These are phyloP conservation scores for Coccinonectria pachysandricola DNA, from an alignment of 2,329 filamentous ascomycete species.

Conservation along the genomic window DNA sequence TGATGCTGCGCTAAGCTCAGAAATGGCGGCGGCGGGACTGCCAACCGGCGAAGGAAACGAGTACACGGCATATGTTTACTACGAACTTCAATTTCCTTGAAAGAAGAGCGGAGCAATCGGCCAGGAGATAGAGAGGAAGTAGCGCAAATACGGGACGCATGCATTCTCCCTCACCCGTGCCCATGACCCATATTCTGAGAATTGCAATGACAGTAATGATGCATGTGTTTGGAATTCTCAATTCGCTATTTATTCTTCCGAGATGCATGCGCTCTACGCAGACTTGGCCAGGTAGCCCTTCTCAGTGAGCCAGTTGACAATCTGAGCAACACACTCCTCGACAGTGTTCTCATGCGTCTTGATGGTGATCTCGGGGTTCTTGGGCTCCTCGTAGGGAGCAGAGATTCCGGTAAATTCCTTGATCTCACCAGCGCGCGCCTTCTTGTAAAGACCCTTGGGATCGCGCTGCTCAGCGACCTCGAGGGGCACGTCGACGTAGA, in stretches of 20 bases:
- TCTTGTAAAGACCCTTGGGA: slow-evolving; percentile 96
- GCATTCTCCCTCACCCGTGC: slow-evolving; percentile 19
- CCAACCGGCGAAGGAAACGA: slow-evolving; percentile 62
- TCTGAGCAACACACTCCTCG: slow-evolving; percentile 79
- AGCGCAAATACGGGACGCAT: slow-evolving; percentile 16
- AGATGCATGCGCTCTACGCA: no score
- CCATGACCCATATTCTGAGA: slow-evolving; percentile 13
- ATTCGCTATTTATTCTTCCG: no score
- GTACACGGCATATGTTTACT: slow-evolving; percentile 95
- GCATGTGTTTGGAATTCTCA: no score
- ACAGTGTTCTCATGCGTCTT: slow-evolving; percentile 72
- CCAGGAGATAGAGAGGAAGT: slow-evolving; percentile 6
- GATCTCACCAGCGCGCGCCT: slow-evolving; percentile 85
- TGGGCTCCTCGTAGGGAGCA: slow-evolving; percentile 86
- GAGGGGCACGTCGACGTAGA: slow-evolving; percentile 84
- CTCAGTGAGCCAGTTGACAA: slow-evolving; percentile 66
- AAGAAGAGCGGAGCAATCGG: slow-evolving; percentile 4
- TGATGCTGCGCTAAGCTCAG: slow-evolving; percentile 65
- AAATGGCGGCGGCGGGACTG: slow-evolving; percentile 69
- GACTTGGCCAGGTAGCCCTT: slow-evolving; percentile 41
- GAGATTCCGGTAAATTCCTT: slow-evolving; percentile 96
- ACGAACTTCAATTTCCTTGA: slow-evolving; percentile 72
- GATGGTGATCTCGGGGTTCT: slow-evolving; percentile 78
- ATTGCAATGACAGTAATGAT: slow-evolving; percentile 19
- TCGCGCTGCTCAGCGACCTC: slow-evolving; percentile 91